Conservation (phyloP, 2,329 filamentous ascomycete species). For the Claviceps digitariae region DNA sequence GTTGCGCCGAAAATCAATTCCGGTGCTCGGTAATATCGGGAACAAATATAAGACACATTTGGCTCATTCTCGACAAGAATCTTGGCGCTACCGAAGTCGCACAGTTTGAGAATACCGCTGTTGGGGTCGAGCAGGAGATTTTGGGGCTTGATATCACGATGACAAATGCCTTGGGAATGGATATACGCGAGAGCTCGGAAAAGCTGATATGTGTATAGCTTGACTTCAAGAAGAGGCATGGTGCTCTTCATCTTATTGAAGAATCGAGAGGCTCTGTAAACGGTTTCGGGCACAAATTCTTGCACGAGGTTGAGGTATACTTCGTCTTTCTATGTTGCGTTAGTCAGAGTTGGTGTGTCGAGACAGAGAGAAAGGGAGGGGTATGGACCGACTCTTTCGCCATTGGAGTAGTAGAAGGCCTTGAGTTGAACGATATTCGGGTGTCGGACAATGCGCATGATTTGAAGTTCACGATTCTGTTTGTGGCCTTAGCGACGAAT, state of each 20-base stretch:
- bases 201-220: conserved; percentile 98
- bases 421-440: conserved; percentile 98
- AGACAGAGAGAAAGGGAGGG: neutral
- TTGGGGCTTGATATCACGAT: conserved; percentile 98
- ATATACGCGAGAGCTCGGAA: conserved; percentile 98
- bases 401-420: conserved; percentile 99
- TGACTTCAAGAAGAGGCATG: conserved; percentile 97
- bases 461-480: conserved; percentile 96
- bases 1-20: conserved; percentile 98
- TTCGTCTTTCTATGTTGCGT: conserved; percentile 65
- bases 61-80: conserved; percentile 98
- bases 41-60: conserved; percentile 99
- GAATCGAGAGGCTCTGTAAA: conserved; percentile 94
- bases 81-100: conserved; percentile 98
- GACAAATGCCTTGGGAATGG: conserved; percentile 97
- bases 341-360: neutral
- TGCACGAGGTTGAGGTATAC: conserved; percentile 97
- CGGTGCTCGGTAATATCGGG: conserved; percentile 93
- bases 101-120: conserved; percentile 88
- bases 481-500: neutral
- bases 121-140: conserved; percentile 87
- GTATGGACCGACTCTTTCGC: conserved; percentile 62
- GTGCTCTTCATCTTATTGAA: conserved; percentile 99
- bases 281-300: conserved; percentile 95
- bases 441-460: conserved; percentile 98